These are phyloP conservation scores for Fusarium begoniae DNA, from an alignment of 2,329 filamentous ascomycete species.

Conservation along the genomic window DNA sequence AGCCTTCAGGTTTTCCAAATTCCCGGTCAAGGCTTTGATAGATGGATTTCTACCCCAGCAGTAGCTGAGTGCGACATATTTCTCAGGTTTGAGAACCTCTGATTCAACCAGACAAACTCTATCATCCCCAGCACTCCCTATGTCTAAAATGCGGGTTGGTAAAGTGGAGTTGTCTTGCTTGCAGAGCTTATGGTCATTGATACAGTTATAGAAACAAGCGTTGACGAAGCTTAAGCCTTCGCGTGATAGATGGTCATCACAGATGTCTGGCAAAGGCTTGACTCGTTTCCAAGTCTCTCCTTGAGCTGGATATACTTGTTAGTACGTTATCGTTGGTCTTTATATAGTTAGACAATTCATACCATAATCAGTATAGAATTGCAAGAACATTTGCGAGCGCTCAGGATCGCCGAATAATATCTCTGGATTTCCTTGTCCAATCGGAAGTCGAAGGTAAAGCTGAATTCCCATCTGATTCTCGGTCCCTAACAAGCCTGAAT, in stretches of 20 bases:
- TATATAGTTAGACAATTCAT: neutral
- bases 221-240: slow-evolving; percentile 15
- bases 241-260: slow-evolving; percentile 14
- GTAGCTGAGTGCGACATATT: slow-evolving; percentile 35
- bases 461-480: neutral
- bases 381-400: neutral
- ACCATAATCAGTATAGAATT: slow-evolving; percentile 22
- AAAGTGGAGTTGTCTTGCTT: neutral
- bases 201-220: slow-evolving; percentile 13
- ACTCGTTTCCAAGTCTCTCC: slow-evolving; percentile 8
- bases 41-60: slow-evolving; percentile 23
- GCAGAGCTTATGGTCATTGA: slow-evolving; percentile 5
- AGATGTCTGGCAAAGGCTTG: slow-evolving; percentile 22
- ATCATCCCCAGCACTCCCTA: neutral
- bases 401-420: neutral
- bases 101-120: slow-evolving; percentile 7
- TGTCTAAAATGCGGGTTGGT: slow-evolving; percentile 24
- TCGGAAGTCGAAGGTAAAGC: slow-evolving; percentile 13
- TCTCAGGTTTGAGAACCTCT: neutral
- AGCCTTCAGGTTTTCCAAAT: slow-evolving; percentile 2
- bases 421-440: slow-evolving; percentile 22
- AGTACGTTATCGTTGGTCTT: neutral
- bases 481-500: neutral
- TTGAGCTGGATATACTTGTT: neutral
- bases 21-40: slow-evolving; percentile 2